phyloP scores from a whole-genome alignment of 768 basidiomycete species.

The Termitomyces sp. region DNA sequence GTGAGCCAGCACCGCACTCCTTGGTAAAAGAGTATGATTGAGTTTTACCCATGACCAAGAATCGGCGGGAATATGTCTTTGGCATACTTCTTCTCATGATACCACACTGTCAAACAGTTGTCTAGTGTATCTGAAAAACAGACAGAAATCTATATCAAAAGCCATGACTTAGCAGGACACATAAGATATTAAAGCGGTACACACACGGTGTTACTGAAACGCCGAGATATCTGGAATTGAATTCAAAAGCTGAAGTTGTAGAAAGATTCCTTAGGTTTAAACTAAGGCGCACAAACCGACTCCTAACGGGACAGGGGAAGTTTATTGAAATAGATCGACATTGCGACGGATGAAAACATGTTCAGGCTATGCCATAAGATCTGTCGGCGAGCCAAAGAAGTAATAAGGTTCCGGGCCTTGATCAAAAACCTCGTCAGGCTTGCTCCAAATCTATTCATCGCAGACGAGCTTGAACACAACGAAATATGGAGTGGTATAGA shows the following conservation, averaged over 20 bases:
- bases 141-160: neutral
- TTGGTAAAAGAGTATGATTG: no score
- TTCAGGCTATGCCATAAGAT: neutral
- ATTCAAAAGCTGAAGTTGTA: neutral
- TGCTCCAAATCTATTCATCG: neutral
- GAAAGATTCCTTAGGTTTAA: neutral
- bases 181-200: neutral
- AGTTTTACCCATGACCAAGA: neutral
- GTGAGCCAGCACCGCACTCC: neutral
- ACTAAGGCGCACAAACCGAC: neutral
- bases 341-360: neutral
- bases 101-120: neutral
- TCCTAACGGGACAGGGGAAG: neutral
- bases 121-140: neutral
- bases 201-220: neutral
- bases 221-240: neutral
- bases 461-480: neutral
- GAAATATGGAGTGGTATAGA: conserved; percentile 24
- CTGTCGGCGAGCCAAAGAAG: neutral
- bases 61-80: neutral
- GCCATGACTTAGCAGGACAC: neutral
- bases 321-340: neutral
- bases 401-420: no score
- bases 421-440: neutral
- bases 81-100: neutral